Percentiles rank a stretch among this genome's conserved stretches.
Evolutionary conservation across 345 rosid species (phyloP).

Genomic region (Barbarea vulgaris): DNA sequence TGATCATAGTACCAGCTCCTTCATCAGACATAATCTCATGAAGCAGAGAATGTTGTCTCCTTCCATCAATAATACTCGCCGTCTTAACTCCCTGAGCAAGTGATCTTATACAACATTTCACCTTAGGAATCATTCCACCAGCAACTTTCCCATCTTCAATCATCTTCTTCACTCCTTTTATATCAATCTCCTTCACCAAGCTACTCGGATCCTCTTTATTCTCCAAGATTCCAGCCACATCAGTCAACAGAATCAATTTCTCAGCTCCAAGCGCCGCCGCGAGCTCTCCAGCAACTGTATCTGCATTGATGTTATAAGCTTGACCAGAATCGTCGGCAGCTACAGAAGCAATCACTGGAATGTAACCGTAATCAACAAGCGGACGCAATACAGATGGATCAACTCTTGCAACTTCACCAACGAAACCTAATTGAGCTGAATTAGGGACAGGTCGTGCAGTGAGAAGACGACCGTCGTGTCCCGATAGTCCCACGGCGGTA

Average conservation of each 20-base stretch:
- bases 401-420: constrained; percentile 79
- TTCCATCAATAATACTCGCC: constrained; percentile 88
- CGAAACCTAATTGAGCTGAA: constrained; percentile 73
- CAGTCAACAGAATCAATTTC: constrained; percentile 82
- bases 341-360: constrained; percentile 92
- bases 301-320: constrained; percentile 87
- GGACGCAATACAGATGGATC: constrained; percentile 65
- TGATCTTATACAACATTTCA: constrained; percentile 80
- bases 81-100: constrained; percentile 89
- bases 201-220: constrained; percentile 63
- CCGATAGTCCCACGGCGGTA: constrained; percentile 83
- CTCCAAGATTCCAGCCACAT: constrained; percentile 81
- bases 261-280: constrained; percentile 95
- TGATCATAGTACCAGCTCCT: constrained; percentile 97
- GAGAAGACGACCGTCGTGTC: constrained; percentile 87
- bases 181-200: constrained; percentile 82
- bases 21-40: constrained; percentile 86
- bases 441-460: constrained; percentile 76
- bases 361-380: constrained; percentile 57
- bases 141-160: constrained; percentile 69
- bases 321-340: constrained; percentile 80
- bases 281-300: constrained; percentile 91
- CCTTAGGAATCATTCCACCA: constrained; percentile 97
- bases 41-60: constrained; percentile 79
- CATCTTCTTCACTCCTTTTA: constrained; percentile 85